Evolutionary conservation across 2,329 filamentous ascomycete species (phyloP), one percentile per base, ranked within the genome.

Genomic region (Botryotinia convoluta): DNA sequence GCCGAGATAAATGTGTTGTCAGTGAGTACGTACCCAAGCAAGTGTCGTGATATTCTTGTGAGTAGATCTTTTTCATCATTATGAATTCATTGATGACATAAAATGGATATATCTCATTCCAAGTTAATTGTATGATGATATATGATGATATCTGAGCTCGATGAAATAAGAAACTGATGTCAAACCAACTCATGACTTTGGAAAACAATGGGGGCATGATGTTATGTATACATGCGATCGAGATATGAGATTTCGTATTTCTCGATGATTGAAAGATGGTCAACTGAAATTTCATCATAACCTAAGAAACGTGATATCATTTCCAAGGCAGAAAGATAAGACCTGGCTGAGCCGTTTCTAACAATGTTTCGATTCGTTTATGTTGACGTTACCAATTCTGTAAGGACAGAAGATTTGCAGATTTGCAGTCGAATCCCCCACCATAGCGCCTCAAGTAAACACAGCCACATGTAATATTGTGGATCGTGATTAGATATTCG

Each of bases 151-250:
- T 57, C 26, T 29, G 51, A 57, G n/a, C 26, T 57, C 51, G 26
- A 57, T 20, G 51, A 44, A 16, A 44, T 26, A 12, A 44, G 51
- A 35, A 64, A 32, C 7, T 67, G 8, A 67, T 29, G 64, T 51
- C 45, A 65, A 69, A 57, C 32, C 37, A 61, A 69, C 26, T 65
- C 29, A 39, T 26, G 26, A 57, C 20, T 64, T 29, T 10, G 10
- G 39, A 42, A 64, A 71, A 71, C 37, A 71, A 71, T 71, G 69
- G 69, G 35, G 69, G 39, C 32, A 65, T 71, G 69, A 71, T 71
- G 45, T 71, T 71, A 71, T 57, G 26, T 65, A 48, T 70, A 22
- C 42, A 35, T 35, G 2, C 45, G 26, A 64, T 71, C 39, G 45
- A 37, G 29, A 64, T 63, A 48, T 35, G 48, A 26, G 44, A 51